Percentiles rank a stretch among this genome's conserved stretches.
Evolutionary conservation across 345 rosid species (phyloP).

Genomic region (Rhodamnia argentea): DNA sequence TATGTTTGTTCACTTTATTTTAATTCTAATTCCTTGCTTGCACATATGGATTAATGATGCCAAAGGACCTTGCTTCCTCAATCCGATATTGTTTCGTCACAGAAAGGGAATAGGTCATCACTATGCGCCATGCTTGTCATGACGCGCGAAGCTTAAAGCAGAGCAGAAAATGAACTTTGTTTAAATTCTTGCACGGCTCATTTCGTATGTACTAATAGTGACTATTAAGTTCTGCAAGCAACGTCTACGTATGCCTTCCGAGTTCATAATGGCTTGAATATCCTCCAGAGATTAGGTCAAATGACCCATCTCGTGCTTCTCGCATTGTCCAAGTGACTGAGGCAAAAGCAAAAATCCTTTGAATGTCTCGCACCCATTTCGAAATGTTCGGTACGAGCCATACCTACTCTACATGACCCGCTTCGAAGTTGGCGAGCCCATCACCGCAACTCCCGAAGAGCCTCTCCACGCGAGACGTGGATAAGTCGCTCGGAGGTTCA

Average conservation of each 20-base stretch:
- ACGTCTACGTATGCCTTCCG: not conserved
- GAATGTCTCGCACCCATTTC: fast-evolving
- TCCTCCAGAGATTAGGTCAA: not conserved
- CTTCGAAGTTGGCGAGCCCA: fast-evolving
- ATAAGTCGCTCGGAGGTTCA: no score
- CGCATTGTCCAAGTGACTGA: not conserved
- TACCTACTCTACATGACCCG: not conserved
- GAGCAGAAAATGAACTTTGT: not conserved
- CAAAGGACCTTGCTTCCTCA: not conserved
- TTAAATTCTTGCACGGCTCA: not conserved
- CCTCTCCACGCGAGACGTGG: no score
- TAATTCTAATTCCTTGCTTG: not conserved
- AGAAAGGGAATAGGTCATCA: not conserved
- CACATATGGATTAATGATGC: not conserved
- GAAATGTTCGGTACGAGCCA: not conserved
- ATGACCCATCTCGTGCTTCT: not conserved
- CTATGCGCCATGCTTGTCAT: not conserved
- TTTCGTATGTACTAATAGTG: not conserved
- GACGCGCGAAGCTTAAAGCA: not conserved
- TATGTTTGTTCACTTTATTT: not conserved
- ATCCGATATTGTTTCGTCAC: not conserved
- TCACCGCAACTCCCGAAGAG: not conserved
- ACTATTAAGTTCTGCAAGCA: not conserved
- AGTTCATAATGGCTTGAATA: no score
- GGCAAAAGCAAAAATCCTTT: not conserved